Evolutionary conservation across 2,329 filamentous ascomycete species (phyloP).

Genomic region (Ophiostoma montium): DNA sequence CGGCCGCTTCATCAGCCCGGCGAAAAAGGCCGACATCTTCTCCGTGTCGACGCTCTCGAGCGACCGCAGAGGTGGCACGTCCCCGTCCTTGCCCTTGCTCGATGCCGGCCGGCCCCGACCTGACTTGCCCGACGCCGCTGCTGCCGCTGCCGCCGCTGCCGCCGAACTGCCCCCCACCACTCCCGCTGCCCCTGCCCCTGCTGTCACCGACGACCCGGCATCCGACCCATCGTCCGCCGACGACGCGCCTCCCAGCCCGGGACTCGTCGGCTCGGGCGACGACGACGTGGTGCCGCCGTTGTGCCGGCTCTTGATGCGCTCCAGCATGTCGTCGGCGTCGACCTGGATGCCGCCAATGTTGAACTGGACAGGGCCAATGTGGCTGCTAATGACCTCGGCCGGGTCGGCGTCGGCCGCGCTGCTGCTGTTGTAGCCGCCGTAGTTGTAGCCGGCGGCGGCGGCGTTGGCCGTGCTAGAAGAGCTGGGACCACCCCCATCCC

Average conservation of each 20-base stretch:
- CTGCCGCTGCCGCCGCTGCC: not conserved
- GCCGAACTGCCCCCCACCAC: not conserved
- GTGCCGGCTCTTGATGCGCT: slow-evolving; percentile 59
- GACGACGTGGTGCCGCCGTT: slow-evolving; percentile 30
- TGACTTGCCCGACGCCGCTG: not conserved
- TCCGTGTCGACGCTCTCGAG: slow-evolving; percentile 35
- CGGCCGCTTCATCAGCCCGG: slow-evolving; percentile 40
- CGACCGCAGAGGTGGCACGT: not conserved
- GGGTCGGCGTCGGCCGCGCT: slow-evolving; percentile 13
- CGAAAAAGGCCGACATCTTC: slow-evolving; percentile 45
- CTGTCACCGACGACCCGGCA: not conserved
- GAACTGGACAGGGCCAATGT: slow-evolving; percentile 90
- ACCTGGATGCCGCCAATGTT: slow-evolving; percentile 97
- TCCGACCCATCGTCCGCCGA: not conserved
- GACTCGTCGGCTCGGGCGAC: slow-evolving; percentile 28
- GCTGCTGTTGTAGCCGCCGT: too few relatives aligned
- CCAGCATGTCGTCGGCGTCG: slow-evolving; percentile 85
- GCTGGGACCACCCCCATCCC: too few relatives aligned
- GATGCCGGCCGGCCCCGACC: not conserved
- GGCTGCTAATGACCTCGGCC: slow-evolving; percentile 45
- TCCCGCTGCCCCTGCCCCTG: not conserved
- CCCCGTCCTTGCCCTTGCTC: not conserved
- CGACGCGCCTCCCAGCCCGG: slow-evolving; percentile 16
- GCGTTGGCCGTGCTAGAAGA: too few relatives aligned
- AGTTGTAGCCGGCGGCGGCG: too few relatives aligned